Base-by-base conservation (phyloP, 2,329 filamentous ascomycete genomes). In the Zymoseptoria tritici region DNA sequence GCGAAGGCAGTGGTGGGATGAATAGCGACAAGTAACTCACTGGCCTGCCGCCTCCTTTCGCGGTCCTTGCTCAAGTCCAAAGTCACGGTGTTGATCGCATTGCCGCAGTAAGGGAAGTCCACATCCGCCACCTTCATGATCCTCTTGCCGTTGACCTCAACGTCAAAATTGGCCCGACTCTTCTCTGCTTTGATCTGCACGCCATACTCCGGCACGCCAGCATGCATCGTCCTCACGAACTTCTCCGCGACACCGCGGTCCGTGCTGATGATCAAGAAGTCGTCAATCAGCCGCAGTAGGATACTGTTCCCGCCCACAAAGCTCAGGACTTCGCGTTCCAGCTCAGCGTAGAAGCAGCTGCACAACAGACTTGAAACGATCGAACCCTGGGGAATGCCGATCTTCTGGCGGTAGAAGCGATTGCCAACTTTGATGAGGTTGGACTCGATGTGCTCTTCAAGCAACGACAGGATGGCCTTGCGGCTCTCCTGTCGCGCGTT, bases 281-380 rank as follows among this genome's bases (percentile, higher is more conserved):
- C 94, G 67, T 99, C 94, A 50, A 96, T 90, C 9, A 97, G 81
- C 16, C 94, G 83, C 56, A 97, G 74, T 7, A 99, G 78, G 2
- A 97, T 74, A 54, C 83, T 87, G 16, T 70, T 66, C 4, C 75
- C 50, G 16, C 79, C 67, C 2, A 94, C 75, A 70, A 97, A 97
- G 0, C 70, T 71, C 2, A 97, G 78, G 13, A 87, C 78, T 24
- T 85, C 80, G 6, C 76, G 75, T 73, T 99, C 94, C 1, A 97
- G 82, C 63, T 94, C 86, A 5, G 90, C 92, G 71, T 99, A 99
- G 74, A 97, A 97, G 75, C 96, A 93, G 75, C 91, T 97, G 79
- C 94, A 97, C 4, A 99, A 80, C 49, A 91, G 80, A 51, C 88
- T 89, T 0, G 92, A 97, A 4, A 99, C 73, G 1, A 97, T 83